Evolutionary conservation across 1,284 basidiomycete genomes (phyloP).

Genomic region (Wolfiporia cocos): DNA sequence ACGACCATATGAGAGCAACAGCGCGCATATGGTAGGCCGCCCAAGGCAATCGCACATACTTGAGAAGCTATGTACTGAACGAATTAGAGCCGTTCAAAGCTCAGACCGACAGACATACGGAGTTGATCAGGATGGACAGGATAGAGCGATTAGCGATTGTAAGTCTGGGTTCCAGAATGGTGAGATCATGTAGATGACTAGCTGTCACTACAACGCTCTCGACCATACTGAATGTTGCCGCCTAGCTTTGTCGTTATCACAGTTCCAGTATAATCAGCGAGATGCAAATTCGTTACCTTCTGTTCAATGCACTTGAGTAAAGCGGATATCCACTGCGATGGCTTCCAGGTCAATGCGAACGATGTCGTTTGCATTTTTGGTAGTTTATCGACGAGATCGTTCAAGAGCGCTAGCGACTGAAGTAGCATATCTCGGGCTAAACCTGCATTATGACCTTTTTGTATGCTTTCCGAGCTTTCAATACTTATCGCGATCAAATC

Average conservation of each 20-base stretch:
- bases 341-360: constrained; percentile 47
- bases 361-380: constrained; percentile 23
- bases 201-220: constrained; percentile 59
- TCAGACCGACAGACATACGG: constrained; percentile 30
- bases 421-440: constrained; percentile 42
- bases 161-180: constrained; percentile 45
- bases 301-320: constrained; percentile 46
- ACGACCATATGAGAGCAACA: constrained; percentile 82
- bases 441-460: too few relatives aligned
- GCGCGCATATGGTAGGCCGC: constrained; percentile 79
- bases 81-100: too few relatives aligned
- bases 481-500: constrained; percentile 42
- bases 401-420: constrained; percentile 43
- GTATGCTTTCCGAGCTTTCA: too few relatives aligned
- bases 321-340: constrained; percentile 45
- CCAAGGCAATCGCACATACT: constrained; percentile 64
- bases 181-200: constrained; percentile 47
- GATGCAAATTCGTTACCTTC: constrained; percentile 34
- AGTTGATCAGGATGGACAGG: constrained; percentile 52
- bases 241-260: constrained; percentile 30
- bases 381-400: constrained; percentile 40
- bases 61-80: constrained; percentile 56
- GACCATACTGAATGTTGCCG: constrained; percentile 59
- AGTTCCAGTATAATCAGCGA: neutral
- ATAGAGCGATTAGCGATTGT: constrained; percentile 46